Conservation (phyloP, 768 basidiomycete species). For the Rhizopogon sp. region DNA sequence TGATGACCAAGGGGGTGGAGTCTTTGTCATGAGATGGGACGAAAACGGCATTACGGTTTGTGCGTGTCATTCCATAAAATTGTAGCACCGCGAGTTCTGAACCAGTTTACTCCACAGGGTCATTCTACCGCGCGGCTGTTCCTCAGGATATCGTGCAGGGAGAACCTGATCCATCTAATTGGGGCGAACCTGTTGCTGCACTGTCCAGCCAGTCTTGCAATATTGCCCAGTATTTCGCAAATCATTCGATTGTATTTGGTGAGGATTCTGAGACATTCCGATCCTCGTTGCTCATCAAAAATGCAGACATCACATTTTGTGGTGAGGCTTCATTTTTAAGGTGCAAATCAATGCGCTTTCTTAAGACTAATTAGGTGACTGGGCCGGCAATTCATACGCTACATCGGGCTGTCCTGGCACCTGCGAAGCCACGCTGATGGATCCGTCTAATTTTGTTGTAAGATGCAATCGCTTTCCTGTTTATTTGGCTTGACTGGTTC, state of each 20-base stretch:
- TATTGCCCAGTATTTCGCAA: conserved; percentile 51
- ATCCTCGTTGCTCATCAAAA: conserved; percentile 11
- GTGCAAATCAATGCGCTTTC: not conserved
- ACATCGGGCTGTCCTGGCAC: conserved; percentile 74
- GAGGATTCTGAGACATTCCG: conserved; percentile 19
- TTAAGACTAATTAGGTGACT: conserved; percentile 49
- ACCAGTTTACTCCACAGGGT: conserved; percentile 44
- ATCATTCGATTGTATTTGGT: conserved; percentile 78
- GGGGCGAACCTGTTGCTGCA: conserved; percentile 64
- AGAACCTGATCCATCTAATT: conserved; percentile 57
- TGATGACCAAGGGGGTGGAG: conserved; percentile 75
- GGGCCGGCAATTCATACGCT: conserved; percentile 79
- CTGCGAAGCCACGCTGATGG: conserved; percentile 55
- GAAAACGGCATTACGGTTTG: conserved; percentile 70
- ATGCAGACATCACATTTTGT: conserved; percentile 75
- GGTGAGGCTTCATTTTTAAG: conserved; percentile 36
- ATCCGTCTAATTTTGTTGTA: conserved; percentile 71
- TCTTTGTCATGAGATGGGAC: conserved; percentile 91
- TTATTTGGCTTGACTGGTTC: conserved; percentile 3
- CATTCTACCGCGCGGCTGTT: conserved; percentile 75
- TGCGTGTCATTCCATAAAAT: conserved; percentile 31
- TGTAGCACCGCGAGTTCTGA: not conserved
- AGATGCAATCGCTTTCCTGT: conserved; percentile 16
- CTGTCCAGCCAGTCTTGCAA: conserved; percentile 53
- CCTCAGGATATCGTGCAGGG: conserved; percentile 61